Evolutionary conservation across 139 green algal species (phyloP), one percentile per base, ranked within the genome.

Genomic region (Penium margaritaceum): DNA sequence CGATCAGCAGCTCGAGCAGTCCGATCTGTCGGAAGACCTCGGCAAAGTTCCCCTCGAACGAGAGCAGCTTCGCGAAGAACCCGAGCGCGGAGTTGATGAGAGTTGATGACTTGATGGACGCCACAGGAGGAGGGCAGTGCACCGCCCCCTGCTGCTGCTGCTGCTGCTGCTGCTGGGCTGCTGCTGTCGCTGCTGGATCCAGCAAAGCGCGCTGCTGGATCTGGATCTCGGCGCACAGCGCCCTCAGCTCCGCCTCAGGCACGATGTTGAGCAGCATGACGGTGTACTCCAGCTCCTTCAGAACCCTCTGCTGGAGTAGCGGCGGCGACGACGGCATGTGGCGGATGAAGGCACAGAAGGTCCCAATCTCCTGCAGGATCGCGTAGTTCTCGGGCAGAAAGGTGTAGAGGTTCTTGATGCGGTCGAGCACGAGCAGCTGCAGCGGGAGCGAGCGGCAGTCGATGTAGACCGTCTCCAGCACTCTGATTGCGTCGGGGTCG

Each of bases 371-470:
- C 67, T 75, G 39, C 17, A 81, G 39, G 3, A 81, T 35, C 29
- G 21, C 29, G 38, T 71, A 78, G 67, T 81, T 81, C 32, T 60
- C 66, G 14, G 74, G 41, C 27, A 67, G 51, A 24, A 34, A 44
- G 29, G 74, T 43, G 24, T 70, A 57, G 6, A 81, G 37, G 27
- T 29, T 29, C 37, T 72, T 7, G 21, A 81, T 36, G n/a, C 67
- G 74, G n/a, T 81, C 67, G 7, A 81, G 74, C 15, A 81, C 39
- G n/a, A 66, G n/a, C 24, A 72, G 44, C 67, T 73, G 66, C 44
- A 81, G 27, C 4, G 32, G 12, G 29, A 70, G 35, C 37, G 72
- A 24, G 24, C 60, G 36, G 27, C 67, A 72, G 9, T 72, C 41
- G 51, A 81, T 67, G 58, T 72, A 81, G 3, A 81, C 29, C 2